Conservation (phyloP, 495 filamentous ascomycete species). For the Cryomyces antarcticus region DNA sequence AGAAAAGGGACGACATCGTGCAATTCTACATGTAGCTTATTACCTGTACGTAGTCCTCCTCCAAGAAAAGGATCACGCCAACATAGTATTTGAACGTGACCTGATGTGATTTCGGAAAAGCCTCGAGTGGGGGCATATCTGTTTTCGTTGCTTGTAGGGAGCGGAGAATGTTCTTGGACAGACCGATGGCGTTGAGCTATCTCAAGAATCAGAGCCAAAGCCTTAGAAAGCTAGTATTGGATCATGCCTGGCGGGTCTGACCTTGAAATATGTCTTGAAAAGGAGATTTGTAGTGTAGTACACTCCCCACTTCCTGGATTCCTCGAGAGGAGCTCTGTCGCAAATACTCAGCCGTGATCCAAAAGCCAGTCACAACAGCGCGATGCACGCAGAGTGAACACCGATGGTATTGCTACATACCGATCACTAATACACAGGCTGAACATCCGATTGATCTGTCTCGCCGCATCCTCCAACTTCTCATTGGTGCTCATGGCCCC, state of each 20-base stretch:
- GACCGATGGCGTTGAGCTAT: conserved; percentile 59
- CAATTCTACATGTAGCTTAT: too few relatives aligned
- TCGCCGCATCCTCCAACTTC: conserved; percentile 72
- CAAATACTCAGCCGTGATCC: conserved; percentile 9
- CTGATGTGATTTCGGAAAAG: conserved; percentile 69
- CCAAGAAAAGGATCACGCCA: conserved; percentile 73
- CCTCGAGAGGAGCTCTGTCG: conserved; percentile 57
- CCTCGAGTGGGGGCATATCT: conserved; percentile 55
- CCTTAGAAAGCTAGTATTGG: too few relatives aligned
- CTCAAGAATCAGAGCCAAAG: too few relatives aligned
- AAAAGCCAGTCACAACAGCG: not conserved
- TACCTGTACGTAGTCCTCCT: conserved; percentile 74
- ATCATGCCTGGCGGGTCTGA: conserved; percentile 10
- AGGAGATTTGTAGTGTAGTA: conserved; percentile 83
- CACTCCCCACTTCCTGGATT: conserved; percentile 90
- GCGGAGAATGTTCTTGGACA: conserved; percentile 77
- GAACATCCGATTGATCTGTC: conserved; percentile 76
- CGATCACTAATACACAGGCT: conserved; percentile 71
- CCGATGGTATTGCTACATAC: conserved; percentile 26
- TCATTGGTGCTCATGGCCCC: conserved; percentile 50
- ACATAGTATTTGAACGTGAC: conserved; percentile 96
- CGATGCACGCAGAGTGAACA: too few relatives aligned
- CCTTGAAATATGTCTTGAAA: conserved; percentile 96
- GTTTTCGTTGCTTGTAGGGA: conserved; percentile 49
- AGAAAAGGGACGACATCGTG: too few relatives aligned